Base-by-base conservation (phyloP, 345 rosid species). In the Ceriops zippeliana region DNA sequence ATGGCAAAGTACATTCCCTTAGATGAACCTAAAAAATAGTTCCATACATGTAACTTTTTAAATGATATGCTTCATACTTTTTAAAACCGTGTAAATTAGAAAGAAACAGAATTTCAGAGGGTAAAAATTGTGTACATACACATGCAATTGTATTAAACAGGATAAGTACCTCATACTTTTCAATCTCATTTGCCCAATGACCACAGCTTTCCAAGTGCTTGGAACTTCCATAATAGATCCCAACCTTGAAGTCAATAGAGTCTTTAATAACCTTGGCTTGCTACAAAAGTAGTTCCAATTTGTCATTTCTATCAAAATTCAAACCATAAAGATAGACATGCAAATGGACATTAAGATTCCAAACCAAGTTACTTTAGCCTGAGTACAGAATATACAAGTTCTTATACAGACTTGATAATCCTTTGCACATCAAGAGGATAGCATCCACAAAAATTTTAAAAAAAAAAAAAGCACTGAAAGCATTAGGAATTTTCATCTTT, bases 211-310 rank as follows among this genome's bases (percentile, higher is more conserved):
- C 84, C 82, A 81, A 69, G 67, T 75, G 79, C 73, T 79, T 83
- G 62, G 78, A 75, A 63, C 82, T 88, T 54, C 97, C 97, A 65
- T 83, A 85, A 66, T 81, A 83, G 66, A 69, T 73, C 63, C 85
- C 90, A 37, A 93, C 98, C 79, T 86, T 93, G 72, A 90, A 84
- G 76, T 85, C 80, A 56, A 73, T 66, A 62, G 96, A 84, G 59
- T 84, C 84, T 66, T 86, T 90, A 63, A 93, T 86, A 70, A 90
- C 98, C 79, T 73, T 79, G 37, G 95, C 91, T 93, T 93, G 98
- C 98, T 93, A 71, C 77, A 81, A 73, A 42, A 60, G 74, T 21
- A 66, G 67, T 52, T 52, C 60, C 35, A 73, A 42, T 15, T 42
- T 42, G 49, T 42, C 17, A 76, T 52, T 67, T 62, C 16, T 67